Base-by-base conservation (phyloP, 768 basidiomycete species). In the Boletellus ananas region DNA sequence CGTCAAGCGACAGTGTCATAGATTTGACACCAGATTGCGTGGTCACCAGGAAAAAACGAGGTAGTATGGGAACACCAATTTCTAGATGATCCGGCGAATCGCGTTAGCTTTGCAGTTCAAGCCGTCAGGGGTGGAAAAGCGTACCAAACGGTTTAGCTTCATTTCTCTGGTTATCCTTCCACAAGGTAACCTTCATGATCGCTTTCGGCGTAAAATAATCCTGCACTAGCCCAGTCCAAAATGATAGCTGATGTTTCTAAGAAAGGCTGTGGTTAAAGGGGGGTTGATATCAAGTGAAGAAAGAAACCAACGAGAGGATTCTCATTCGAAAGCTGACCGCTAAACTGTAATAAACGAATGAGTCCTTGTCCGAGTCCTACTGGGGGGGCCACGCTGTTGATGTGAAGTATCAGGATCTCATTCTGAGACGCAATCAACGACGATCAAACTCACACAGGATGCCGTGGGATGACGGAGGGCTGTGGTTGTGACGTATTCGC, bases 81-180 rank as follows among this genome's bases (percentile, higher is more conserved):
- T 91, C 90, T 91, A 57, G 44, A 50, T 50, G 45, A 50, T 25
- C 23, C 23, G 7, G 23, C 23, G 23, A 25, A 4, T 49, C 36
- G 45, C 33, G 25, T 39, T 45, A 54, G 36, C 25, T 29, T 42
- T 49, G 27, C 37, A 36, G 56, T 34, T 31, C 3, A 20, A 43
- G 43, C 29, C 48, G 49, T 47, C 44, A 40, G 20, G 2, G 20
- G 20, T 0, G 6, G 43, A 49, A 12, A 27, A 42, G 59, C 85
- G 42, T 47, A 91, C 90, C 88, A 58, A 93, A 90, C 9, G 85
- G 85, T 60, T 90, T 92, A 29, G 89, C 88, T 61, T 91, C 90
- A 21, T 75, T 78, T 58, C 75, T 78, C 61, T 83, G 80, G 58
- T 87, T 90, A 65, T 90, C 89, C 63, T 88, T 88, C 90, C 90